Base-by-base conservation (phyloP, 2,329 filamentous ascomycete genomes). In the Trichoderma polysporum region DNA sequence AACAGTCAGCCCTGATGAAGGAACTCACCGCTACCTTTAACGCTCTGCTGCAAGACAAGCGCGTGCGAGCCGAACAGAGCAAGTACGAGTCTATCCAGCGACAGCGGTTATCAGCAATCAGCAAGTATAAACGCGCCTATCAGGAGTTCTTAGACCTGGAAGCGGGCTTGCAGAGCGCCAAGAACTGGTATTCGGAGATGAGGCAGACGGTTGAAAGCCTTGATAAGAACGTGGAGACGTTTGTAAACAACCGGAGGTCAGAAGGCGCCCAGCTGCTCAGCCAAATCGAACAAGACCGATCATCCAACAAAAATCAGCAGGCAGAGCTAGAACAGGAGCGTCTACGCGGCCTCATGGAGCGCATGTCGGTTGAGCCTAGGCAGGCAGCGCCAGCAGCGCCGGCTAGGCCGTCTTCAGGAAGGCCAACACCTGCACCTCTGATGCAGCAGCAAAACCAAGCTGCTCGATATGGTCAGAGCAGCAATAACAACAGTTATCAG, bases 101-200 rank as follows among this genome's bases (percentile, higher is more conserved):
- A 66, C 93, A 97, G 76, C 86, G 93, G 50, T 91, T 89, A 58
- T 84, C 88, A 0, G 94, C 96, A 4, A 88, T 97, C 79, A 89
- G 88, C 73, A 92, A 90, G 76, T 99, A 98, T 79, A 94, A 93
- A 78, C 91, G 93, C 69, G 89, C 95, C 1, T 96, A 96, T 73
- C 93, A 97, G 77, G 93, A 94, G 70, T 98, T 97, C 77, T 86
- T 96, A 68, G 94, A 97, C 73, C 86, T 99, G 13, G 88, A 92
- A 70, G 91, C 93, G 9, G 95, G 95, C 2, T 83, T 99, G 4
- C 87, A 91, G 74, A 90, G 94, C 71, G 95, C 96, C 7, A 94
- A 95, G 79, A 90, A 89, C 63, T 99, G 97, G 86, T 99, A 99
- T 76, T 86, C 87, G 3, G 95, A 98, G 76, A 99, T 98, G 93